Base-by-base conservation (phyloP, 345 rosid species). In the Geranium rotundifolium region DNA sequence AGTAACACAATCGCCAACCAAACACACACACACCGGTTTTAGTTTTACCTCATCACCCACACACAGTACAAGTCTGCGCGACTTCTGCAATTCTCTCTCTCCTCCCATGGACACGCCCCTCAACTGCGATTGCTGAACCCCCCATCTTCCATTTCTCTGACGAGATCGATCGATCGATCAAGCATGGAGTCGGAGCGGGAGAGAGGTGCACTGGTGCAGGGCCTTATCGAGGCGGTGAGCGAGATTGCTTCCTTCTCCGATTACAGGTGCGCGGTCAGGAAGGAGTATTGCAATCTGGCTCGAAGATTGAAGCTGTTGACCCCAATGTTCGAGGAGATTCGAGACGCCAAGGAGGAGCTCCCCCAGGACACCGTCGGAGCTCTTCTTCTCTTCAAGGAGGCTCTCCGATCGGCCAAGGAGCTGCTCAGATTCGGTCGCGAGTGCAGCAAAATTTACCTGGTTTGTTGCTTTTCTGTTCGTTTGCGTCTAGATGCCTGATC, bases 361-460 rank as follows among this genome's bases (percentile, higher is more conserved):
- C 70, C 76, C 37, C 80, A 72, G n/a, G 85, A 75, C 58, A 75
- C 85, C 46, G 17, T 73, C 31, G 54, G 27, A 59, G 79, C 75
- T 66, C 75, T 90, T 65, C 64, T 73, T 17, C 73, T 75, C 19
- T 68, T 90, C 64, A 74, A 81, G 68, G 82, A 72, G 10, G 79
- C 89, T 29, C 66, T 90, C 66, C 39, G 23, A 59, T 81, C 80
- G 0, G 85, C 91, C 1, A 83, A 75, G 69, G 91, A 83, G 65
- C 65, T 83, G 75, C 95, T 90, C 69, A 74, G 75, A 72, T 85
- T 85, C 59, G 95, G 96, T 56, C 67, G 90, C 71, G 82, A 86
- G 71, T 96, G 91, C 69, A 89, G 97, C 84, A 90, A 88, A 83
- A 84, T 93, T 78, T 90, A 87, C 76, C 59, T 90, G 96, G 99